Evolutionary conservation across 2,329 filamentous ascomycete species (phyloP), one percentile per base, ranked within the genome.

Genomic region (Fusarium marasasianum): DNA sequence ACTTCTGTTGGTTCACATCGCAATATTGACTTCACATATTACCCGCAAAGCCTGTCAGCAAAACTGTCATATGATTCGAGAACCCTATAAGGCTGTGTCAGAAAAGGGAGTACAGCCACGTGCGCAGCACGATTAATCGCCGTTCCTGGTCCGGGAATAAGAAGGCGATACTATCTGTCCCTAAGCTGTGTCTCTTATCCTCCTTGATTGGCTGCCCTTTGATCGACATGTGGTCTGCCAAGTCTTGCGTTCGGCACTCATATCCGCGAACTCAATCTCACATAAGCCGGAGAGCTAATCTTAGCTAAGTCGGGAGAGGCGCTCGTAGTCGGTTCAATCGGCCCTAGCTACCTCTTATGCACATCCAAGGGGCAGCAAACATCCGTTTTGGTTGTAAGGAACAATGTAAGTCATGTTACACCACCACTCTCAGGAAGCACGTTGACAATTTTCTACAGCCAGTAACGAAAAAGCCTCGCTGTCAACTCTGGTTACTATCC

Each of bases 401-500:
- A 10, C 5, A 37, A 37, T 2, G 12, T 0, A 26, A 1, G 1
- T 4, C 7, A 20, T 45, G 11, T 45, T 17, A 12, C 10, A 45
- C 3, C 43, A 26, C 17, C 17, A 0, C 2, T 18, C 24, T 45
- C 7, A 18, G 24, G 17, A 20, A 26, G 5, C 17, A 10, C 4
- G 15, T 11, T 14, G 5, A 1, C 0, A 45, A 9, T 13, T 4
- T 26, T 0, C 8, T 9, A 26, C 17, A 26, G 0, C 24, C 24
- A 29, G 24, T 15, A 6, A 9, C 0, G 3, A 2, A 29, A 22
- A 31, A 1, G 3, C 14, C 4, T n/a, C 5, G 2, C 5, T n/a
- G 5, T 6, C 0, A 17, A 7, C 3, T n/a, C n/a, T 13, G 2
- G 10, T 33, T 2, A 0, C 10, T 1, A 12, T 12, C 15, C 10